Evolutionary conservation across 2,329 filamentous ascomycete genomes (phyloP), one percentile per base, ranked within the genome.

Genomic region (Exophiala sp.): DNA sequence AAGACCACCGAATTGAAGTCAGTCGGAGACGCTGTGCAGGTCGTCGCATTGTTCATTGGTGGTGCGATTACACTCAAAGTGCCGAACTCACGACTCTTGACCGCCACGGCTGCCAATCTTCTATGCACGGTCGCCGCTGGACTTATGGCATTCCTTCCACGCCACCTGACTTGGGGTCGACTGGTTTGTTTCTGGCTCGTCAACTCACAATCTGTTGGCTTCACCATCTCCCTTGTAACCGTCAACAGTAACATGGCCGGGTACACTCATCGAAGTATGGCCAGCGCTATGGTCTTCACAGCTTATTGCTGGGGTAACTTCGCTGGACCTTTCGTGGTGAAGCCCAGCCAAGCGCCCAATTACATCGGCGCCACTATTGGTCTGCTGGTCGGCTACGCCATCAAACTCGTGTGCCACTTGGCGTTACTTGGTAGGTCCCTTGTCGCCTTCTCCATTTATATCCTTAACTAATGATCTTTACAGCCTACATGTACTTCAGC

Each of bases 261-360:
- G 1, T 71, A 71, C 52, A 72, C 69, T 1, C 69, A 71, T 50
- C 58, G 68, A 2, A 61, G 66, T 3, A 49, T 70, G 35, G 68
- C 70, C 2, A 69, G 63, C 54, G 68, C 69, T 1, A 42, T 72
- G 33, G 55, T 71, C 6, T 71, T 72, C 42, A 70, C 69, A 1
- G 70, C 69, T 2, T 72, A 72, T 41, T 72, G 69, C 50, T 72
- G 69, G 69, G 69, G 71, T 5, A 72, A 71, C 43, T 72, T 71
- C 55, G 67, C 68, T 1, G 69, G 69, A 0, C 68, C 69, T 2
- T 72, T 72, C 48, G 69, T 71, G 2, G 70, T 72, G 1, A 69
- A 72, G 40, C 51, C 52, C 14, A 65, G 62, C 9, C 57, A 72
- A 41, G 69, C 71, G 2, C 70, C 70, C 8, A 35, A 58, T 3